Percentiles rank a stretch among this genome's conserved stretches.
These are phyloP conservation scores for Penicillium capsulatum DNA, from an alignment of 2,329 filamentous ascomycete species.

Conservation along the genomic window DNA sequence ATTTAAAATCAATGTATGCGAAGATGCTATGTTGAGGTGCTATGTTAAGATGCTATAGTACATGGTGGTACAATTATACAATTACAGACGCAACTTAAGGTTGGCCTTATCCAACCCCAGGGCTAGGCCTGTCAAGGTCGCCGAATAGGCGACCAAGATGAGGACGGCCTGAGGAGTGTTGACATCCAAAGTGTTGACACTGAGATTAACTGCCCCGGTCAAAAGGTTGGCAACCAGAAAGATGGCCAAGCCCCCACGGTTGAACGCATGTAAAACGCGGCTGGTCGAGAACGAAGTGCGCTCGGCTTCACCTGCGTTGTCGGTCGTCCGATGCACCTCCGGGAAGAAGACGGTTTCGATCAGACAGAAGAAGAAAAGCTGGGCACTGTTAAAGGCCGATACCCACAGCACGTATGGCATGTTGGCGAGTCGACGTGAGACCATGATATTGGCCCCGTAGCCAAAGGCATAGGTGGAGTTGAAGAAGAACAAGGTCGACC, in stretches of 20 bases:
- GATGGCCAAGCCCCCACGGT: slow-evolving; percentile 78
- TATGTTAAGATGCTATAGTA: too few species aligned
- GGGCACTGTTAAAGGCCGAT: slow-evolving; percentile 81
- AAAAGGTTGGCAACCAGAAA: slow-evolving; percentile 86
- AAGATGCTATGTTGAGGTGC: too few species aligned
- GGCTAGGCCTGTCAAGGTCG: slow-evolving; percentile 62
- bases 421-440: slow-evolving; percentile 87
- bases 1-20: too few species aligned
- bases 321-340: slow-evolving; percentile 57
- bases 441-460: slow-evolving; percentile 58
- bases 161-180: slow-evolving; percentile 62
- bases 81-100: slow-evolving; percentile 30
- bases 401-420: slow-evolving; percentile 93
- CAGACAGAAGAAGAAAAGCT: slow-evolving; percentile 71
- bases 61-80: slow-evolving; percentile 1
- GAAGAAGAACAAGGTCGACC: slow-evolving; percentile 66
- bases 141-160: slow-evolving; percentile 70
- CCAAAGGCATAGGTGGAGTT: slow-evolving; percentile 67
- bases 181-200: slow-evolving; percentile 73
- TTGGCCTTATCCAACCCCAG: slow-evolving; percentile 38
- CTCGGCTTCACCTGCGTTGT: slow-evolving; percentile 56
- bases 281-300: slow-evolving; percentile 70
- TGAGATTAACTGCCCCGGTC: slow-evolving; percentile 86
- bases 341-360: slow-evolving; percentile 79
- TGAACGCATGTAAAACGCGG: slow-evolving; percentile 74